These are phyloP conservation scores for Capronia americana DNA, from an alignment of 2,329 filamentous ascomycete genomes.

Conservation along the genomic window DNA sequence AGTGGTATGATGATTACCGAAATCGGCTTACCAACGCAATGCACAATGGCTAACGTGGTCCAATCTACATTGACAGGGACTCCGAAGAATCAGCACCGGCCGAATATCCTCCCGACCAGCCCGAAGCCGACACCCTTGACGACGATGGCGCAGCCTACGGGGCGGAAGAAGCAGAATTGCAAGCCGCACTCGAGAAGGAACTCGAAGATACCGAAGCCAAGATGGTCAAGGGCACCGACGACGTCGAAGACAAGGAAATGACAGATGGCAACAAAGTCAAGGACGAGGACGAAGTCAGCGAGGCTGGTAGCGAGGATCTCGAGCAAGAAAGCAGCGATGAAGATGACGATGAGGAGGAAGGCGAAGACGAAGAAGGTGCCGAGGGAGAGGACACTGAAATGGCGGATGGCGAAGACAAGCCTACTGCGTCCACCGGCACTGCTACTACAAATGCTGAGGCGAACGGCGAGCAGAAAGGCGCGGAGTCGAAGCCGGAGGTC, in stretches of 20 bases:
- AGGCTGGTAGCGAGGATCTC: constrained; percentile 78
- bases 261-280: constrained; percentile 62
- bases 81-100: constrained; percentile 95
- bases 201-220: constrained; percentile 56
- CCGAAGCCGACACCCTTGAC: constrained; percentile 84
- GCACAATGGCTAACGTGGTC: background rate
- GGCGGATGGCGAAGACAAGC: constrained; percentile 37
- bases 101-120: constrained; percentile 96
- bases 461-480: constrained; percentile 39
- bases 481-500: constrained; percentile 48
- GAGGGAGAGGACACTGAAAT: constrained; percentile 44
- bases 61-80: constrained; percentile 70
- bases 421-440: constrained; percentile 3
- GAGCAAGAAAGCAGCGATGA: constrained; percentile 78
- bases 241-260: constrained; percentile 68
- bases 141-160: constrained; percentile 88
- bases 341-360: constrained; percentile 72
- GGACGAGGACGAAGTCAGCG: constrained; percentile 69
- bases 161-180: constrained; percentile 82
- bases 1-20: constrained; percentile 72
- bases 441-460: constrained; percentile 36
- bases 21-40: background rate
- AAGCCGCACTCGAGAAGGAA: constrained; percentile 64
- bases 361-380: constrained; percentile 61
- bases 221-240: constrained; percentile 59